Percentiles rank a stretch among this genome's conserved stretches.
Evolutionary conservation across 495 filamentous ascomycete species (phyloP).

Genomic region (Friedmanniomyces simplex): DNA sequence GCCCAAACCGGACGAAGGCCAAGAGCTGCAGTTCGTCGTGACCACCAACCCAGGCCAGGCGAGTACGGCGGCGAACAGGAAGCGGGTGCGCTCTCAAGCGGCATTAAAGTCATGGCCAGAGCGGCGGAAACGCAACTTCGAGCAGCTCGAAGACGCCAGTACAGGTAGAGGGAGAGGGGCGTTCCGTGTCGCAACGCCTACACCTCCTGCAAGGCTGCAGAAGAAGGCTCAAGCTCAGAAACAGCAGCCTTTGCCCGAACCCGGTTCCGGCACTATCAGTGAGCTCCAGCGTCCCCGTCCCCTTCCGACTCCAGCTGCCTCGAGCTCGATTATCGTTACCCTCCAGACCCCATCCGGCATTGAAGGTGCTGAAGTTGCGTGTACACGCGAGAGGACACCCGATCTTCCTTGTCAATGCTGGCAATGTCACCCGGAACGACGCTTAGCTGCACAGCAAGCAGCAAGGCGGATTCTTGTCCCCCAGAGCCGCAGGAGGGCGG

Average conservation of each 20-base stretch:
- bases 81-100: conserved; percentile 6
- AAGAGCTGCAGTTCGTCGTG: conserved; percentile 9
- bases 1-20: neutral
- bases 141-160: neutral
- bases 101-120: conserved; percentile 15
- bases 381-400: neutral
- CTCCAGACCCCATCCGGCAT: neutral
- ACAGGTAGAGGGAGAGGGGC: neutral
- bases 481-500: neutral
- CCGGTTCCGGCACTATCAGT: neutral
- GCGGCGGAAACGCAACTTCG: conserved; percentile 8
- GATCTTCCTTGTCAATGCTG: conserved; percentile 1
- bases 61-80: conserved; percentile 6
- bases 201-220: neutral
- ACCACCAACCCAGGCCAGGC: conserved; percentile 9
- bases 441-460: neutral
- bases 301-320: neutral
- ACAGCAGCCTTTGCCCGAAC: neutral
- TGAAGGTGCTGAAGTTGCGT: neutral
- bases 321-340: neutral
- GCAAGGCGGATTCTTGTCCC: neutral
- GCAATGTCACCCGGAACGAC: neutral
- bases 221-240: neutral
- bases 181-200: neutral
- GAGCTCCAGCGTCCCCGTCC: neutral